Percentiles rank a stretch among this genome's conserved stretches.
Conservation (phyloP, 1,139 yeast genomes). For the Candida neerlandica region DNA sequence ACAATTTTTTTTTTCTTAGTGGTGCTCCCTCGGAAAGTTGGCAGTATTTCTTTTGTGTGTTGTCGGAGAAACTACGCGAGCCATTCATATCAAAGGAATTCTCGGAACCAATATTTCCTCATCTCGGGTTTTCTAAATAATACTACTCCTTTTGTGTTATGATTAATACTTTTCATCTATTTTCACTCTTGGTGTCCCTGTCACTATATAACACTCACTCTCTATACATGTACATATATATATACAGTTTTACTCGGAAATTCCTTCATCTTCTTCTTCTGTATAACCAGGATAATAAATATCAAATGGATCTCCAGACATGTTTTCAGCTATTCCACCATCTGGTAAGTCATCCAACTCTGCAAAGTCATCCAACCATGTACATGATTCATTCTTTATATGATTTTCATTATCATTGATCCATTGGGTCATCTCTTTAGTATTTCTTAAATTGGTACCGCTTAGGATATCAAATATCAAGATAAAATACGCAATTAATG, state of each 20-base stretch:
- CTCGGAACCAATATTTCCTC: too few relatives aligned
- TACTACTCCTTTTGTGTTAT: neutral
- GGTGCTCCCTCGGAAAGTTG: too few relatives aligned
- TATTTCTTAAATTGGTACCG: constrained; percentile 18
- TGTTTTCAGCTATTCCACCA: constrained; percentile 14
- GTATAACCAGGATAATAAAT: constrained; percentile 24
- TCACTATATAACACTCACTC: neutral
- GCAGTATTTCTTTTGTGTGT: too few relatives aligned
- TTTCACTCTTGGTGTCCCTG: neutral
- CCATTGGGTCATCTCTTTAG: constrained; percentile 15
- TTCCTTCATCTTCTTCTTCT: constrained; percentile 26
- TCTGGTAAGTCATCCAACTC: constrained; percentile 31
- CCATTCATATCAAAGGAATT: too few relatives aligned
- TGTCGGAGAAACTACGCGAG: too few relatives aligned
- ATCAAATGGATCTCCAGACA: constrained; percentile 27
- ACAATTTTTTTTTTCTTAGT: too few relatives aligned
- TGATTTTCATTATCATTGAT: constrained; percentile 27
- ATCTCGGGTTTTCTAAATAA: too few relatives aligned
- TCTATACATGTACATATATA: neutral
- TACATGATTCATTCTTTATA: constrained; percentile 10
- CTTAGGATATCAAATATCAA: constrained; percentile 54
- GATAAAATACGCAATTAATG: constrained; percentile 65
- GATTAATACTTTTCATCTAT: neutral
- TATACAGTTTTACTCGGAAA: constrained; percentile 25
- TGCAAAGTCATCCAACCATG: constrained; percentile 54